These are phyloP conservation scores for Babesia gibsoni DNA, from an alignment of 169 alveolate genomes.

Conservation along the genomic window DNA sequence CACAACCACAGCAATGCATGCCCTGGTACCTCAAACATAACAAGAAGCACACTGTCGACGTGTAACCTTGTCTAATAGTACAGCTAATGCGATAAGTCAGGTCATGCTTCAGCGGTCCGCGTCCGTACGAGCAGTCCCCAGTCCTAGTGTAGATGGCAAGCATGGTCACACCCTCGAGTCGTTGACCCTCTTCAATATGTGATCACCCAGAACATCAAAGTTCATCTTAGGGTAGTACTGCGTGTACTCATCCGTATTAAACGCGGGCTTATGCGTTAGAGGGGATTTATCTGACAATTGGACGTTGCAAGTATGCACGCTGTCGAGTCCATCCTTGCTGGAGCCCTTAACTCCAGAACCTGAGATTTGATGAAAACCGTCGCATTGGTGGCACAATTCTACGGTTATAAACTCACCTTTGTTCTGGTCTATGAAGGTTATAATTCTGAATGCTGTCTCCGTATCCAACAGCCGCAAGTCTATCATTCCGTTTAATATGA, in stretches of 20 bases:
- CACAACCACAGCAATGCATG: no score
- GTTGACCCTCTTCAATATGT: constrained; percentile 5
- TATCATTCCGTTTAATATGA: constrained; percentile 78
- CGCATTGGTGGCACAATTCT: not conserved
- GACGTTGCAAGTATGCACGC: constrained; percentile 49
- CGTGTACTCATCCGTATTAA: constrained; percentile 47
- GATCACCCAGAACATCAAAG: constrained; percentile 52
- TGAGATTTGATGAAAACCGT: not conserved
- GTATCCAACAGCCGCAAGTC: constrained; percentile 86
- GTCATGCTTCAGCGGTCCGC: no score
- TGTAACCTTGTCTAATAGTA: no score
- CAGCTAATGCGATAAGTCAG: no score
- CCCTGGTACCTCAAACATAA: no score
- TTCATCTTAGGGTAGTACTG: constrained; percentile 45
- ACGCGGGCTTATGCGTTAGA: no score
- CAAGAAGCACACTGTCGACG: no score
- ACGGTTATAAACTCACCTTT: constrained; percentile 32
- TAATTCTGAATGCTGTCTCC: constrained; percentile 85
- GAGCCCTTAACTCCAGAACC: not conserved
- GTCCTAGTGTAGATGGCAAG: no score
- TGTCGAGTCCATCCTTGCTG: constrained; percentile 52
- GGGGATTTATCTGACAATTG: not conserved
- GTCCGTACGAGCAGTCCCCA: no score
- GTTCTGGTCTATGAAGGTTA: constrained; percentile 81
- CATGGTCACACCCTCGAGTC: no score